Conservation (phyloP, 2,329 filamentous ascomycete genomes). For the Penicillium vulpinum region DNA sequence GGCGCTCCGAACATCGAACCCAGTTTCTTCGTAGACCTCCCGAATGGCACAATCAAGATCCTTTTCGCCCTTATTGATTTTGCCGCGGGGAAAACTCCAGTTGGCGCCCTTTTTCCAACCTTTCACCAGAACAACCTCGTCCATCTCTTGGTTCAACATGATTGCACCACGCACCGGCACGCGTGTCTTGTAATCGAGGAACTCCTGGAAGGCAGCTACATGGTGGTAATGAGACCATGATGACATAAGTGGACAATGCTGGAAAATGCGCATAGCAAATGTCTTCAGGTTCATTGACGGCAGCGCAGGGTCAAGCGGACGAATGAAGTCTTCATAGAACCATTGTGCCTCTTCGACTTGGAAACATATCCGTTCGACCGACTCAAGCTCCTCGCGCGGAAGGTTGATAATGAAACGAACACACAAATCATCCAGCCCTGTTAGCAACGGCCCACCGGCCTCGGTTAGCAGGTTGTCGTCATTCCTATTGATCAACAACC, state of each 20-base stretch:
- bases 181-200: constrained; percentile 89
- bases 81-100: constrained; percentile 95
- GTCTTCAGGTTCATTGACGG: constrained; percentile 81
- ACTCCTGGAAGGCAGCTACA: constrained; percentile 82
- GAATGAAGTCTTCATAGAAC: constrained; percentile 99
- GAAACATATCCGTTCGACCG: constrained; percentile 93
- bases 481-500: background rate
- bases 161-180: constrained; percentile 94
- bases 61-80: constrained; percentile 96
- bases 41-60: constrained; percentile 91
- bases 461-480: constrained; percentile 23
- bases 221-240: constrained; percentile 76
- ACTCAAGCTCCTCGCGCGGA: constrained; percentile 83
- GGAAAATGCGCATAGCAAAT: constrained; percentile 89
- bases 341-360: constrained; percentile 99
- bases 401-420: constrained; percentile 98
- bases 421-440: constrained; percentile 95
- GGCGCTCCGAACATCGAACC: constrained; percentile 75
- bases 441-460: constrained; percentile 11
- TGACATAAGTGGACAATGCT: constrained; percentile 86
- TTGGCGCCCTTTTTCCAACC: constrained; percentile 96
- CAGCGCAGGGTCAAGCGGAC: constrained; percentile 78
- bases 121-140: constrained; percentile 87
- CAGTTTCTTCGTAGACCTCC: constrained; percentile 95
- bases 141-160: constrained; percentile 90